Percentiles rank a stretch among this genome's conserved stretches.
Evolutionary conservation across 805 yeast genomes (phyloP).

Genomic region (Cyberlindnera galapagoensis): DNA sequence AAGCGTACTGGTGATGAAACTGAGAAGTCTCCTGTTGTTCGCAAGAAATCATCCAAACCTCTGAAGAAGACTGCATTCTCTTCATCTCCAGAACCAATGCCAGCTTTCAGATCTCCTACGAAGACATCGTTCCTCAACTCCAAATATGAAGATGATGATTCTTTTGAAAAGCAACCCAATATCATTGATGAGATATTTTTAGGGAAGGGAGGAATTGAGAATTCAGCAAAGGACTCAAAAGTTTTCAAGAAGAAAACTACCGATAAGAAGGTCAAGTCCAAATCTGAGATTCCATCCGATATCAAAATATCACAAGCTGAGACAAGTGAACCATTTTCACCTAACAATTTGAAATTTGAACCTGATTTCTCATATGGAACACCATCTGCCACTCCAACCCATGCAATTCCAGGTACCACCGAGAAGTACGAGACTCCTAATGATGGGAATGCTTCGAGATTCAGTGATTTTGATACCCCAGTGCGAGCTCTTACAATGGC

Average conservation of each 20-base stretch:
- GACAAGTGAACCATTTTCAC: too few species aligned
- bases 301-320: too few species aligned
- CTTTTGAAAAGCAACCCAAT: not conserved
- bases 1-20: slow-evolving; percentile 18
- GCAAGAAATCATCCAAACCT: slow-evolving; percentile 7
- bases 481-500: too few species aligned
- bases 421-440: slow-evolving; percentile 3
- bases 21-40: slow-evolving; percentile 11
- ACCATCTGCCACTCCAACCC: not conserved
- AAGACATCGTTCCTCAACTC: slow-evolving; percentile 19
- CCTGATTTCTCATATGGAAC: too few species aligned
- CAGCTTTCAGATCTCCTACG: slow-evolving; percentile 15
- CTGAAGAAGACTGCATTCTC: slow-evolving; percentile 25
- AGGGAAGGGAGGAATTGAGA: too few species aligned
- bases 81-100: slow-evolving; percentile 19
- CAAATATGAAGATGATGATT: slow-evolving; percentile 17
- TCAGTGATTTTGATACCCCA: too few species aligned
- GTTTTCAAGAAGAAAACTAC: too few species aligned
- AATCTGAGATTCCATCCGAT: too few species aligned
- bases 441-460: slow-evolving; percentile 11
- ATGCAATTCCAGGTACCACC: not conserved
- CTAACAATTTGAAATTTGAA: too few species aligned
- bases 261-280: too few species aligned
- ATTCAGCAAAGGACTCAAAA: too few species aligned
- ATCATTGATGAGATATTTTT: too few species aligned